phyloP scores from a whole-genome alignment of 805 yeast species.

The Candida ficus region DNA sequence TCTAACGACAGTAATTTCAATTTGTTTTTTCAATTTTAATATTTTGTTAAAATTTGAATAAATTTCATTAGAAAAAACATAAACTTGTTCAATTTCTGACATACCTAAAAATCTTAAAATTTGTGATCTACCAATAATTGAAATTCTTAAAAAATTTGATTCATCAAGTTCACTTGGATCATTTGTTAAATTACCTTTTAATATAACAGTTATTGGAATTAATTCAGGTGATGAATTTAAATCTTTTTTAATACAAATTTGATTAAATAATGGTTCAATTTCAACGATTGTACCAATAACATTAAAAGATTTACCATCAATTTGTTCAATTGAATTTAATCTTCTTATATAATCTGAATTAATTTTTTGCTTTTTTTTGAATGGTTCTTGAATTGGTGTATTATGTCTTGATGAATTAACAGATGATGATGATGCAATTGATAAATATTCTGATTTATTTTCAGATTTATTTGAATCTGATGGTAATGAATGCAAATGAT shows the following conservation, averaged over 20 bases:
- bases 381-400: background rate
- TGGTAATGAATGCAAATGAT: background rate
- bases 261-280: conserved; percentile 16
- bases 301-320: conserved; percentile 17
- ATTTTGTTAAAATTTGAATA: conserved; percentile 7
- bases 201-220: conserved; percentile 10
- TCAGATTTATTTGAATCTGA: too few relatives aligned
- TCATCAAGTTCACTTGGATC: conserved; percentile 6
- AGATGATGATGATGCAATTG: background rate
- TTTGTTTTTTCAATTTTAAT: conserved; percentile 2
- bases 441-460: too few relatives aligned
- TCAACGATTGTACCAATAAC: conserved; percentile 14
- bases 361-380: background rate
- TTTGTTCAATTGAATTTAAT: conserved; percentile 14
- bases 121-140: conserved; percentile 11
- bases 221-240: conserved; percentile 7
- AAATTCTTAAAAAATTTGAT: conserved; percentile 8
- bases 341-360: conserved; percentile 1
- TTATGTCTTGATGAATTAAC: background rate
- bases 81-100: conserved; percentile 21
- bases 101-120: conserved; percentile 17
- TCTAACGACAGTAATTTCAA: conserved; percentile 12
- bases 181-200: conserved; percentile 1
- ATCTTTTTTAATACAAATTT: conserved; percentile 12
- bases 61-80: conserved; percentile 11